Evolutionary conservation across 306 rosid genomes (phyloP).

Genomic region (Castanea sativa): DNA sequence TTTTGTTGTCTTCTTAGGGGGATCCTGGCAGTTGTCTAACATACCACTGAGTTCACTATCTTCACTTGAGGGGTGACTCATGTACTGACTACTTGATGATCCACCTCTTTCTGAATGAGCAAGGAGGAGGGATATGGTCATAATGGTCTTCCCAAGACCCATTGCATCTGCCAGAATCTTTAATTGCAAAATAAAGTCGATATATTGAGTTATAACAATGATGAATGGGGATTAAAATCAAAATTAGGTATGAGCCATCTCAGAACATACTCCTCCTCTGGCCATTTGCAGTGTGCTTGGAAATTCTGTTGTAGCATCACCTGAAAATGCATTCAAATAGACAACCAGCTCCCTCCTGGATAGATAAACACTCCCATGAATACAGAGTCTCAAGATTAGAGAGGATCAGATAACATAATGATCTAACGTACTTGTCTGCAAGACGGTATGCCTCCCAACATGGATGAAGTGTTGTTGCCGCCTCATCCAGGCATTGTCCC

Average conservation of each 20-base stretch:
- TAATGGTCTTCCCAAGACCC: constrained; percentile 98
- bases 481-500: constrained; percentile 63
- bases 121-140: constrained; percentile 89
- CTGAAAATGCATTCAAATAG: constrained; percentile 90
- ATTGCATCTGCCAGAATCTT: constrained; percentile 98
- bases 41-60: constrained; percentile 39
- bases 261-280: constrained; percentile 86
- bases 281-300: constrained; percentile 97
- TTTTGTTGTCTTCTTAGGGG: constrained; percentile 46
- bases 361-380: constrained; percentile 24
- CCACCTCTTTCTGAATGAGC: constrained; percentile 67
- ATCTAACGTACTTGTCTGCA: constrained; percentile 62
- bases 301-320: constrained; percentile 81
- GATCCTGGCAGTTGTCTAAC: constrained; percentile 28
- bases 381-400: constrained; percentile 2
- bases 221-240: neutral
- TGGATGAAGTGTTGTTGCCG: constrained; percentile 83
- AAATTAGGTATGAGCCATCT: constrained; percentile 19
- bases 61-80: constrained; percentile 36
- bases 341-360: constrained; percentile 69
- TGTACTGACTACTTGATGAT: constrained; percentile 42
- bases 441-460: constrained; percentile 93
- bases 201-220: constrained; percentile 14
- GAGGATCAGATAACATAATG: constrained; percentile 4
- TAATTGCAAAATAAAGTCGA: constrained; percentile 34